Conservation (phyloP, 768 basidiomycete genomes). For the Lactifluus echinatus region DNA sequence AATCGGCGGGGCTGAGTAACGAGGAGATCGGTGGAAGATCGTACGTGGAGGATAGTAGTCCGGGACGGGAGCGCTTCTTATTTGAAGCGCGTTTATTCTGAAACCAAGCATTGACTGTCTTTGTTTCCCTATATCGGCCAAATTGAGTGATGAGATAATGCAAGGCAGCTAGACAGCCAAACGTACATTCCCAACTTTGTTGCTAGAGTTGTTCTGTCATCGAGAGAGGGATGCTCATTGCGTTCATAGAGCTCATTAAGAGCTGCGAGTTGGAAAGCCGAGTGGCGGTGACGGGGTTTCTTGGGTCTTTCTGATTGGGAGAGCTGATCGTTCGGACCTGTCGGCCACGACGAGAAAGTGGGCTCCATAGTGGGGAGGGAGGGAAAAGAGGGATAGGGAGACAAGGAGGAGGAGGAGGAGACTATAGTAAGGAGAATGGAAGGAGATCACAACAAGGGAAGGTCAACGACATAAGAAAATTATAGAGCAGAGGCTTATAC, state of each 20-base stretch:
- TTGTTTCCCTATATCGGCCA: constrained; percentile 52
- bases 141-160: constrained; percentile 4
- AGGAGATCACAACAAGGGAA: constrained; percentile 13
- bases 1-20: constrained; percentile 31
- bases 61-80: constrained; percentile 48
- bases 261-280: constrained; percentile 60
- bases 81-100: constrained; percentile 80
- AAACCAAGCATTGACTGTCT: constrained; percentile 82
- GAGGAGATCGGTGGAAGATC: constrained; percentile 28
- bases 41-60: constrained; percentile 24
- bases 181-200: constrained; percentile 70
- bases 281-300: constrained; percentile 75
- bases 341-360: constrained; percentile 23
- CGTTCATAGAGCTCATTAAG: constrained; percentile 73
- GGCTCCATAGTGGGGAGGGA: constrained; percentile 23
- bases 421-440: constrained; percentile 15
- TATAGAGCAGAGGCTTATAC: constrained; percentile 22
- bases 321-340: constrained; percentile 13
- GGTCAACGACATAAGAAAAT: constrained; percentile 15
- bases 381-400: constrained; percentile 17
- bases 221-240: constrained; percentile 65
- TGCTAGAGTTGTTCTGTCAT: constrained; percentile 58
- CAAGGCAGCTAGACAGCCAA: constrained; percentile 13
- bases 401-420: constrained; percentile 13
- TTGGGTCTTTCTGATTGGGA: constrained; percentile 43